Percentiles rank a stretch among this genome's conserved stretches.
phyloP scores from a whole-genome alignment of 2,329 filamentous ascomycete species.

The Clonostachys sp. region DNA sequence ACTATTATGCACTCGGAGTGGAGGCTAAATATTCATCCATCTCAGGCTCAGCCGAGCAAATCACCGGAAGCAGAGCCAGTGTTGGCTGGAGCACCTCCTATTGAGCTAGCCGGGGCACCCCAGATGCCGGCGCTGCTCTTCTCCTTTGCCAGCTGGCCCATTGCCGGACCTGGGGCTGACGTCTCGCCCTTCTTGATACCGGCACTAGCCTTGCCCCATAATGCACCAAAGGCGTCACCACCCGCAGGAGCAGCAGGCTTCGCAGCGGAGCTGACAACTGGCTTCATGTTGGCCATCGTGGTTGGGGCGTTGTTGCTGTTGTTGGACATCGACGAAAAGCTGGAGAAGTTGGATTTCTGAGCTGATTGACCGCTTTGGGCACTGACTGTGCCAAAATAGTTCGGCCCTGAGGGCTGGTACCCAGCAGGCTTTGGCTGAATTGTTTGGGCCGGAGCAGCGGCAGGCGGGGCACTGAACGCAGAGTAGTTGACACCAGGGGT shows the following conservation, averaged over 20 bases:
- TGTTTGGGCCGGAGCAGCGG: slow-evolving; percentile 31
- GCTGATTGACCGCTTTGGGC: slow-evolving; percentile 16
- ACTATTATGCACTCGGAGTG: too few species aligned
- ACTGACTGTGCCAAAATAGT: slow-evolving; percentile 89
- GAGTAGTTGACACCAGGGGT: slow-evolving; percentile 60
- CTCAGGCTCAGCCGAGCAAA: slow-evolving; percentile 31
- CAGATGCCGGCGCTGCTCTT: slow-evolving; percentile 94
- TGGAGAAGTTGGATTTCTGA: slow-evolving; percentile 10
- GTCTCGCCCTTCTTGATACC: slow-evolving; percentile 70
- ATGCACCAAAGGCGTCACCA: slow-evolving; percentile 83
- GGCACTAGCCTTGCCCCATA: slow-evolving; percentile 74
- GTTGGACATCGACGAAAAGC: slow-evolving; percentile 23
- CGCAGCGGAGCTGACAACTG: slow-evolving; percentile 44
- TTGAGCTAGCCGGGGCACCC: slow-evolving; percentile 61
- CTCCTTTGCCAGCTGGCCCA: slow-evolving; percentile 96
- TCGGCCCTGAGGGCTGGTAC: slow-evolving; percentile 77
- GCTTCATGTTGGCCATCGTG: slow-evolving; percentile 41
- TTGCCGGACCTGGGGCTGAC: slow-evolving; percentile 60
- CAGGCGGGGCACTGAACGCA: slow-evolving; percentile 42
- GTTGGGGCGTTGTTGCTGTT: slow-evolving; percentile 25
- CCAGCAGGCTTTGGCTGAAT: slow-evolving; percentile 46
- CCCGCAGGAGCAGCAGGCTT: slow-evolving; percentile 56
- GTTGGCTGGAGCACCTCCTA: slow-evolving; percentile 16
- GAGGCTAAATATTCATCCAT: too few species aligned
- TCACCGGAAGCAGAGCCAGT: slow-evolving; percentile 38